phyloP scores from a whole-genome alignment of 2,329 filamentous ascomycete genomes.

The Aspergillus sp. region DNA sequence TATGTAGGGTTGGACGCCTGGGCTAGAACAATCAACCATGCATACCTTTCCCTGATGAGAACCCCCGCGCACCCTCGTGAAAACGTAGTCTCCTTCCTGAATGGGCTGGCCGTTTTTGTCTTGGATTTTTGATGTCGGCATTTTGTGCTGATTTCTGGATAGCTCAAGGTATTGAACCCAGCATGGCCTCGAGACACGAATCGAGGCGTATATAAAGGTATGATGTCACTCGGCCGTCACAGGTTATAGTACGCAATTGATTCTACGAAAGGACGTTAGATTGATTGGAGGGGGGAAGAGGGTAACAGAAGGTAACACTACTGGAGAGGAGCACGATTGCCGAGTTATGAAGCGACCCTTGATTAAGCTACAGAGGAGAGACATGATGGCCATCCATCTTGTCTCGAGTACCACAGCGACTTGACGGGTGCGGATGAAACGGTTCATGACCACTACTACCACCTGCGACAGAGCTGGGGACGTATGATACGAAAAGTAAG shows the following conservation, averaged over 20 bases:
- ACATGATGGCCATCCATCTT: too few relatives aligned
- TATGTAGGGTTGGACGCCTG: background rate
- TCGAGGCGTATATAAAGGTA: background rate
- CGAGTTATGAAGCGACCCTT: too few relatives aligned
- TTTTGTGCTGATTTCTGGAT: background rate
- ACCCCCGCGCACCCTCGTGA: slow-evolving; percentile 24
- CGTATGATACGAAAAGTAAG: too few relatives aligned
- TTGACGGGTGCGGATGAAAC: too few relatives aligned
- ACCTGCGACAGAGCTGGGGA: too few relatives aligned
- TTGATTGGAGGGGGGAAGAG: too few relatives aligned
- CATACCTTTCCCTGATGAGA: slow-evolving; percentile 23
- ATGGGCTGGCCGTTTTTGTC: slow-evolving; percentile 25
- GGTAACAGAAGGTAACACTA: too few relatives aligned
- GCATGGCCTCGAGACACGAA: background rate
- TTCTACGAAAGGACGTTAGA: background rate
- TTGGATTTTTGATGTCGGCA: slow-evolving; percentile 21
- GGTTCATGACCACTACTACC: too few relatives aligned
- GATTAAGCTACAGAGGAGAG: too few relatives aligned
- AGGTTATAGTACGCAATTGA: background rate
- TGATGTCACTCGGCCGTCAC: background rate
- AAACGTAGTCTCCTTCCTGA: slow-evolving; percentile 24
- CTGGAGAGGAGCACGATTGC: too few relatives aligned
- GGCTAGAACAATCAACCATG: background rate
- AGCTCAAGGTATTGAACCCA: background rate
- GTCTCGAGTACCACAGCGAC: too few relatives aligned